Conservation (phyloP, 1,284 basidiomycete genomes). For the Coriolopsis trogii region DNA sequence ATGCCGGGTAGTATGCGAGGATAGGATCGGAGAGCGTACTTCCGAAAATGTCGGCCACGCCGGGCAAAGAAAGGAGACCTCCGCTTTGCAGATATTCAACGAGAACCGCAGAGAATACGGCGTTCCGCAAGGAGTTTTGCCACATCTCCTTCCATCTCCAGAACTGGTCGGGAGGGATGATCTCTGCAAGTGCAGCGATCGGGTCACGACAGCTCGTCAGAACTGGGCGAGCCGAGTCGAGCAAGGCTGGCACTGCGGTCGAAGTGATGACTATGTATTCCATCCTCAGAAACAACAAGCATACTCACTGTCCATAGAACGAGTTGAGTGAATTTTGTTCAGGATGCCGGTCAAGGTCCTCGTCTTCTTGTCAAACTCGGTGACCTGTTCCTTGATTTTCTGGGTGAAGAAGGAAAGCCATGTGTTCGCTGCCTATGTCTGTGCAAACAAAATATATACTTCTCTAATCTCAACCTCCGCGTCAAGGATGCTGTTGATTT, state of each 20-base stretch:
- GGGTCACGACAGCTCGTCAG: slow-evolving; percentile 57
- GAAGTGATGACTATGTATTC: neutral
- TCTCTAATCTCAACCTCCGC: slow-evolving; percentile 54
- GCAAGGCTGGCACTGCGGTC: slow-evolving; percentile 57
- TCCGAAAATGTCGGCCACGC: slow-evolving; percentile 59
- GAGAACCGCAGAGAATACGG: slow-evolving; percentile 68
- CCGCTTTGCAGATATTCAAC: slow-evolving; percentile 66
- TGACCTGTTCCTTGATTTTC: slow-evolving; percentile 79
- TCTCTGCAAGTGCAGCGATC: slow-evolving; percentile 50
- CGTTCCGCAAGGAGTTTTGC: slow-evolving; percentile 63
- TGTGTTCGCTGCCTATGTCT: neutral
- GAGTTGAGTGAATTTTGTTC: slow-evolving; percentile 78
- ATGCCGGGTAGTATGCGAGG: neutral
- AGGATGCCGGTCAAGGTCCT: slow-evolving; percentile 66
- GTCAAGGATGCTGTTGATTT: slow-evolving; percentile 55
- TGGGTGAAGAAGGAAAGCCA: slow-evolving; percentile 29
- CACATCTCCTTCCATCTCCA: slow-evolving; percentile 86
- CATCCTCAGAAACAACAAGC: neutral
- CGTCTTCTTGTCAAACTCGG: slow-evolving; percentile 72
- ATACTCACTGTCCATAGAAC: slow-evolving; percentile 55
- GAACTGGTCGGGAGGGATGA: slow-evolving; percentile 72
- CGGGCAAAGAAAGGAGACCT: slow-evolving; percentile 59
- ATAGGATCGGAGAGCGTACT: slow-evolving; percentile 50
- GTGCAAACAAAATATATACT: slow-evolving; percentile 36
- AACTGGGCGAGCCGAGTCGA: slow-evolving; percentile 57